Evolutionary conservation across 2,329 filamentous ascomycete species (phyloP).

Genomic region (Amauroascus verrucosus): DNA sequence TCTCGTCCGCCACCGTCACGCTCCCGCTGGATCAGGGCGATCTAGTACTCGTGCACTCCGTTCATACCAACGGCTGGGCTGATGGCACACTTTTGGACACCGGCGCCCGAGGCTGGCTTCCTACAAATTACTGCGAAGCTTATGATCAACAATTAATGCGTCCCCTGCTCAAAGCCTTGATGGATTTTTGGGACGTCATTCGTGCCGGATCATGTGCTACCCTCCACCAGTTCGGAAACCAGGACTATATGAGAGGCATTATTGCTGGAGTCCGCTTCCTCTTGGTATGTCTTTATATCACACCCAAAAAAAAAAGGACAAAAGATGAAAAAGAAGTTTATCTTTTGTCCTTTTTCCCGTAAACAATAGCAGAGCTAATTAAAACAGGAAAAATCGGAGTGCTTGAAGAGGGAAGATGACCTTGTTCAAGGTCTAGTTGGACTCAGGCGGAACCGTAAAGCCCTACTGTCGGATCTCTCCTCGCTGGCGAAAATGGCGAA

Average conservation of each 20-base stretch:
- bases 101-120: slow-evolving; percentile 85
- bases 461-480: slow-evolving; percentile 78
- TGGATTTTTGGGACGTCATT: slow-evolving; percentile 87
- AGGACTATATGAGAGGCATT: slow-evolving; percentile 88
- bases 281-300: slow-evolving; percentile 52
- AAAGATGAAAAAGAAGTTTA: no score
- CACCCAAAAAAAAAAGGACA: no score
- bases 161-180: slow-evolving; percentile 70
- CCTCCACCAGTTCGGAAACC: slow-evolving; percentile 69
- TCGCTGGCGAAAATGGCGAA: slow-evolving; percentile 83
- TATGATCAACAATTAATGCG: slow-evolving; percentile 85
- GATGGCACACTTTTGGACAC: slow-evolving; percentile 83
- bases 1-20: slow-evolving; percentile 78
- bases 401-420: slow-evolving; percentile 69
- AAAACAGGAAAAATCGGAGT: slow-evolving; percentile 70
- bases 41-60: slow-evolving; percentile 85
- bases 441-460: slow-evolving; percentile 72
- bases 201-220: slow-evolving; percentile 67
- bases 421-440: slow-evolving; percentile 65
- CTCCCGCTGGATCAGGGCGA: slow-evolving; percentile 83
- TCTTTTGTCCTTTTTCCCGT: no score
- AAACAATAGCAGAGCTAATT: slow-evolving; percentile 16
- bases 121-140: slow-evolving; percentile 94
- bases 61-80: slow-evolving; percentile 97
- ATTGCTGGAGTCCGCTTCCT: slow-evolving; percentile 88